These are phyloP conservation scores for Brassica rapa DNA, from an alignment of 345 rosid genomes.

Conservation along the genomic window DNA sequence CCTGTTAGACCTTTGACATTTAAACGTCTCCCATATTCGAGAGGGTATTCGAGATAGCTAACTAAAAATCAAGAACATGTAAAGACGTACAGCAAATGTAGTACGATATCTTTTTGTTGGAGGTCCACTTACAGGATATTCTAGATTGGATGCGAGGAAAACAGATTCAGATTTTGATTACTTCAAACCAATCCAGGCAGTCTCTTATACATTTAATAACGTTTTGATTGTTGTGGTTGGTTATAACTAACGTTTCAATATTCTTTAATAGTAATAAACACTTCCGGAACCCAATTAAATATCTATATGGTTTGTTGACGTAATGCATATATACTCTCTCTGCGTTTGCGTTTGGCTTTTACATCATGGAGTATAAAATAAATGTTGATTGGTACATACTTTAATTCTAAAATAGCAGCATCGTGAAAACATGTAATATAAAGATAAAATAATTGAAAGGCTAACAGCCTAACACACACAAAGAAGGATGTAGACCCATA, in stretches of 20 bases:
- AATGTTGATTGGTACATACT: neutral
- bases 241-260: neutral
- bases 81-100: neutral
- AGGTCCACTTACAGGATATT: neutral
- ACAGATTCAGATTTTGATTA: neutral
- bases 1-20: neutral
- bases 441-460: neutral
- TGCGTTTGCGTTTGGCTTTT: neutral
- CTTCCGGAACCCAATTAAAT: neutral
- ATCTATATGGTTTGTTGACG: neutral
- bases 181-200: neutral
- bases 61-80: neutral
- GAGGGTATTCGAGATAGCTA: neutral
- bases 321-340: neutral
- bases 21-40: neutral
- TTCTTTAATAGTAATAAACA: neutral
- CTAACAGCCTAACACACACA: neutral
- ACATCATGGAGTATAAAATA: neutral
- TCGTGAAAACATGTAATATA: neutral
- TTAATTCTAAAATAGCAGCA: neutral
- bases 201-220: neutral
- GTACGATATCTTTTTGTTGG: neutral
- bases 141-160: neutral
- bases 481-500: slow-evolving; percentile 20
- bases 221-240: neutral